Conservation (phyloP, 2,329 filamentous ascomycete genomes). For the Colletotrichum trifolii region DNA sequence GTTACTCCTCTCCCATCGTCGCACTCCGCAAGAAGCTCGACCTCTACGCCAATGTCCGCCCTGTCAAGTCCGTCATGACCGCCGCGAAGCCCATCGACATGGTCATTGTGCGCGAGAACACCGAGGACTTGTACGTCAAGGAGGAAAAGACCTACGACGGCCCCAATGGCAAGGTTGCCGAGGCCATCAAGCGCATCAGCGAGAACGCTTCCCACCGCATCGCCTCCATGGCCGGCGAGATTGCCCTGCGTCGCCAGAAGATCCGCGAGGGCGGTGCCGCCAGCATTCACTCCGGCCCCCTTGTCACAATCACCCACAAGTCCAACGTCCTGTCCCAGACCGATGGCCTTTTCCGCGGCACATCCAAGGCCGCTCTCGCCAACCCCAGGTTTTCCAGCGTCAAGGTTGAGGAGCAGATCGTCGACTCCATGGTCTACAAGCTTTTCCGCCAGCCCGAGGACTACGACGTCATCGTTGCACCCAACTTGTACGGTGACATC, state of each 20-base stretch:
- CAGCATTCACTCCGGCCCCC: constrained; percentile 74
- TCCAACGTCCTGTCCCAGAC: constrained; percentile 97
- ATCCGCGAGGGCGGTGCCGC: constrained; percentile 70
- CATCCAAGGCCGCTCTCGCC: constrained; percentile 78
- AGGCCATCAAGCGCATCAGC: constrained; percentile 97
- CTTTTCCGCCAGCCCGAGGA: constrained; percentile 94
- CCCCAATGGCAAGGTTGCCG: constrained; percentile 82
- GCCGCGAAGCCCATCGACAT: constrained; percentile 83
- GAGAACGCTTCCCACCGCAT: constrained; percentile 88
- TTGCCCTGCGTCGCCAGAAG: constrained; percentile 86
- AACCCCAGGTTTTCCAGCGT: constrained; percentile 71
- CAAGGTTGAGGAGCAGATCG: constrained; percentile 93
- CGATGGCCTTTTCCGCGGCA: constrained; percentile 92
- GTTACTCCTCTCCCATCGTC: constrained; percentile 97
- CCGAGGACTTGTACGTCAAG: constrained; percentile 98
- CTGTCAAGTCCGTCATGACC: constrained; percentile 84
- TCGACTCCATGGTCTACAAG: constrained; percentile 99
- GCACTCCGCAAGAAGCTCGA: constrained; percentile 94
- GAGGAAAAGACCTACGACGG: constrained; percentile 87
- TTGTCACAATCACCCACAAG: constrained; percentile 98
- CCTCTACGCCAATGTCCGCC: constrained; percentile 96
- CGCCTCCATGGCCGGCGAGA: constrained; percentile 92
- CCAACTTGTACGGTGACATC: constrained; percentile 97
- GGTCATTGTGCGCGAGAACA: constrained; percentile 99
- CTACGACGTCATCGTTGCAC: constrained; percentile 98